These are phyloP conservation scores for Cercospora janseana DNA, from an alignment of 2,329 filamentous ascomycete species.

Conservation along the genomic window DNA sequence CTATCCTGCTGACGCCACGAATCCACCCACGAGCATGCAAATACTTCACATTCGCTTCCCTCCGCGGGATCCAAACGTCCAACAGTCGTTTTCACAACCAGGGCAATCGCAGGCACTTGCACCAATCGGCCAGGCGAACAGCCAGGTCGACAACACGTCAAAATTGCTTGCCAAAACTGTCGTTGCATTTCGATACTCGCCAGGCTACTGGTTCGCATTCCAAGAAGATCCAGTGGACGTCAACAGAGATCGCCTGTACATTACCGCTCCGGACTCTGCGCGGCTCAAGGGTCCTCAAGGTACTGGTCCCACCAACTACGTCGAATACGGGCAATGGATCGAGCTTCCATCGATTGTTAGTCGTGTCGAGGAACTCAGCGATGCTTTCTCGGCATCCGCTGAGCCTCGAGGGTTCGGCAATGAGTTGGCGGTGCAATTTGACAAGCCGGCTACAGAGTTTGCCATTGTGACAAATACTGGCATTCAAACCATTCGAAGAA, in stretches of 20 bases:
- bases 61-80: conserved; percentile 49
- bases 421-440: conserved; percentile 93
- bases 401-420: conserved; percentile 84
- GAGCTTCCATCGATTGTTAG: conserved; percentile 71
- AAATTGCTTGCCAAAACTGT: conserved; percentile 39
- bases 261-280: conserved; percentile 83
- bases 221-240: conserved; percentile 50
- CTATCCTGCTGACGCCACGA: conserved; percentile 58
- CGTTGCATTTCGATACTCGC: conserved; percentile 61
- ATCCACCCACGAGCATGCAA: conserved; percentile 89
- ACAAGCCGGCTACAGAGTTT: conserved; percentile 75
- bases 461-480: conserved; percentile 90
- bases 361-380: conserved; percentile 73
- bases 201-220: conserved; percentile 89
- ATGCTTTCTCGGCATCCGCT: conserved; percentile 66
- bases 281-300: conserved; percentile 45
- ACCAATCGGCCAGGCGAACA: conserved; percentile 9
- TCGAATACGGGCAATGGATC: conserved; percentile 78
- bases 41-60: conserved; percentile 96
- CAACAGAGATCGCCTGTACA: conserved; percentile 67
- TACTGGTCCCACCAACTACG: conserved; percentile 58
- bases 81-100: conserved; percentile 13
- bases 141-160: conserved; percentile 37
- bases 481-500: conserved; percentile 78
- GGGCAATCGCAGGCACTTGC: conserved; percentile 25